These are phyloP conservation scores for Poterioochromonas sp. DNA, from an alignment of 352 stramenopile genomes.

Conservation along the genomic window DNA sequence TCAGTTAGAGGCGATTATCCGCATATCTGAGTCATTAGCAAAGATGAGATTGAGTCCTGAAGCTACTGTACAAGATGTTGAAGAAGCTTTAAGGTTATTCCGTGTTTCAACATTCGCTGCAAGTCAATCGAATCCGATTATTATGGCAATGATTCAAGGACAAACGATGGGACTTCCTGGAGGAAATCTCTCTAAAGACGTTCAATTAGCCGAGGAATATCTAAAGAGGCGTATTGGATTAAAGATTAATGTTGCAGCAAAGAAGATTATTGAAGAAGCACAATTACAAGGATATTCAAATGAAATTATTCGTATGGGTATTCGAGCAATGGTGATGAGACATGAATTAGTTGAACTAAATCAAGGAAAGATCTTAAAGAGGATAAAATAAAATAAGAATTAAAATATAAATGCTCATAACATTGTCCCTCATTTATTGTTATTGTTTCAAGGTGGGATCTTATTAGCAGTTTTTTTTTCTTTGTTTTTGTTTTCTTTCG, in stretches of 20 bases:
- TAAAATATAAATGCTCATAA: too few species aligned
- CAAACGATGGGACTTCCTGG: conserved; percentile 1
- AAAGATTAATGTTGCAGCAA: conserved; percentile 55
- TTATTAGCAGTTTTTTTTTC: too few species aligned
- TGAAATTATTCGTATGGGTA: conserved; percentile 53
- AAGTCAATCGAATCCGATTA: conserved; percentile 39
- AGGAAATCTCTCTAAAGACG: conserved; percentile 42
- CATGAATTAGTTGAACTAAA: conserved; percentile 63
- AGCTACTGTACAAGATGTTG: conserved; percentile 91
- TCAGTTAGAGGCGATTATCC: conserved; percentile 95
- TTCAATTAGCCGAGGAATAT: conserved; percentile 63
- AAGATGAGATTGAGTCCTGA: conserved; percentile 86
- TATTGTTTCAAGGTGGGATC: too few species aligned
- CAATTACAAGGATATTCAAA: conserved; percentile 56
- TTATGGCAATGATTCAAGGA: conserved; percentile 61
- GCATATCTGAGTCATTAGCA: conserved; percentile 85
- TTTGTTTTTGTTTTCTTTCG: too few species aligned
- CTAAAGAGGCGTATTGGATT: conserved; percentile 55
- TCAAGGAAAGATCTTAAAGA: conserved; percentile 55
- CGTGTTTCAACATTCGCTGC: conserved; percentile 76
- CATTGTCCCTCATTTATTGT: too few species aligned
- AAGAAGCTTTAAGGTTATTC: conserved; percentile 81
- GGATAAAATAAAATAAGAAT: conserved; percentile 58
- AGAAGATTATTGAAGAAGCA: conserved; percentile 59
- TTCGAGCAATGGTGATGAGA: conserved; percentile 57